Conservation (phyloP, 768 basidiomycete species). For the Thelephora aurantiotincta region DNA sequence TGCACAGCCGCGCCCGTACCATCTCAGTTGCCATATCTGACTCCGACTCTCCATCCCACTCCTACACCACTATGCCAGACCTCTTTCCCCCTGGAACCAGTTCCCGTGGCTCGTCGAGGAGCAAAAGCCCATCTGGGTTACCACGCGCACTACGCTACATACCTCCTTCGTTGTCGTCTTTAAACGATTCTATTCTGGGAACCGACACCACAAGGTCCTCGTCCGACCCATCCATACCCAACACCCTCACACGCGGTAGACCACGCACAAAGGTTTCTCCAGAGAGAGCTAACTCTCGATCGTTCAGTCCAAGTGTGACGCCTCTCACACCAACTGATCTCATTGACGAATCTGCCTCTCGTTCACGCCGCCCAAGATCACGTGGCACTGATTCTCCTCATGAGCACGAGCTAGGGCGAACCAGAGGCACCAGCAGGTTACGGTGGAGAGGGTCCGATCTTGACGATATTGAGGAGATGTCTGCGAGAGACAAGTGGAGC, state of each 20-base stretch:
- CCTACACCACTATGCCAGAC: slow-evolving; percentile 1
- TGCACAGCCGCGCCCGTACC: slow-evolving; percentile 2
- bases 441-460: too few species aligned
- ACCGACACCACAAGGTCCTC: slow-evolving; percentile 12
- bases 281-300: slow-evolving; percentile 22
- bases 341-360: slow-evolving; percentile 6
- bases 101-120: slow-evolving; percentile 5
- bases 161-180: slow-evolving; percentile 11
- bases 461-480: too few species aligned
- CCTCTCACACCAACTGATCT: slow-evolving; percentile 28
- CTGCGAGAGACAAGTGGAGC: too few species aligned
- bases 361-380: slow-evolving; percentile 4
- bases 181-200: slow-evolving; percentile 14
- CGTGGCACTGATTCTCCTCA: slow-evolving; percentile 4
- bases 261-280: slow-evolving; percentile 12
- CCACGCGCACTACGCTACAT: slow-evolving; percentile 4
- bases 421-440: too few species aligned
- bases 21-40: slow-evolving; percentile 6
- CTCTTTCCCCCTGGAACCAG: background rate
- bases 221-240: slow-evolving; percentile 3
- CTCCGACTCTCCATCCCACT: slow-evolving; percentile 7
- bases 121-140: slow-evolving; percentile 5
- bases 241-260: slow-evolving; percentile 18
- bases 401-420: slow-evolving; percentile 2
- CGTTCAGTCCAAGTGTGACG: slow-evolving; percentile 31